Conservation (phyloP, 2,329 filamentous ascomycete genomes). For the Fusarium sterilihyphosum region DNA sequence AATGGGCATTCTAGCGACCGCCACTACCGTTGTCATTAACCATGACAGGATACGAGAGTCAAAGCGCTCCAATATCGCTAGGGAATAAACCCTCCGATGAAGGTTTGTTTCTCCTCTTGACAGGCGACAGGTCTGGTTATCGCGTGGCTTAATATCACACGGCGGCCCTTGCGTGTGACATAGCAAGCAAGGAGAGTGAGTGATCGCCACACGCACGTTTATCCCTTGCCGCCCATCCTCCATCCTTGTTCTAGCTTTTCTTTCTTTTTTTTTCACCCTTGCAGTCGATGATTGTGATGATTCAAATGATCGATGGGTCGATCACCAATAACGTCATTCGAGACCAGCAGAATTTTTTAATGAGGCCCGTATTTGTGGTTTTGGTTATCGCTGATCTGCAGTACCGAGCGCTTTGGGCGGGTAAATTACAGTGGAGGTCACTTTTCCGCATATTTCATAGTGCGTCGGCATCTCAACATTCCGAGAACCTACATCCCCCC, state of each 20-base stretch:
- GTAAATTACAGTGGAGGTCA: not conserved
- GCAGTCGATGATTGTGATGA: not conserved
- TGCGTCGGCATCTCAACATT: not conserved
- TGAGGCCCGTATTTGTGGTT: not conserved
- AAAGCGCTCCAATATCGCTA: not conserved
- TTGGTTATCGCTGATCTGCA: not conserved
- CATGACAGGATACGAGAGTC: not conserved
- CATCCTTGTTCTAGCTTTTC: not conserved
- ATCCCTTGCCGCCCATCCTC: not conserved
- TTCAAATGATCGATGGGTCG: not conserved
- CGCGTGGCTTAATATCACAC: not conserved
- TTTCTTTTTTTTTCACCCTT: not conserved
- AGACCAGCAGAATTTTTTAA: not conserved
- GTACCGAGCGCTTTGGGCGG: not conserved
- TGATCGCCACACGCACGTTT: not conserved
- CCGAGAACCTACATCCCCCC: not conserved
- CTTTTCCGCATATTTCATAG: not conserved
- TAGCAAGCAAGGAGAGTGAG: not conserved
- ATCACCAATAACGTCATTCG: not conserved
- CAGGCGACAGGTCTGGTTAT: not conserved
- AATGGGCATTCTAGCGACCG: not conserved
- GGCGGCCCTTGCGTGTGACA: slow-evolving; percentile 1
- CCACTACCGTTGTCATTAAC: not conserved
- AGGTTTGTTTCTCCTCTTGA: not conserved
- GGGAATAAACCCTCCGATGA: not conserved